Evolutionary conservation across 2,329 filamentous ascomycete genomes (phyloP), one percentile per base, ranked within the genome.

Genomic region (Colletotrichum sp.): DNA sequence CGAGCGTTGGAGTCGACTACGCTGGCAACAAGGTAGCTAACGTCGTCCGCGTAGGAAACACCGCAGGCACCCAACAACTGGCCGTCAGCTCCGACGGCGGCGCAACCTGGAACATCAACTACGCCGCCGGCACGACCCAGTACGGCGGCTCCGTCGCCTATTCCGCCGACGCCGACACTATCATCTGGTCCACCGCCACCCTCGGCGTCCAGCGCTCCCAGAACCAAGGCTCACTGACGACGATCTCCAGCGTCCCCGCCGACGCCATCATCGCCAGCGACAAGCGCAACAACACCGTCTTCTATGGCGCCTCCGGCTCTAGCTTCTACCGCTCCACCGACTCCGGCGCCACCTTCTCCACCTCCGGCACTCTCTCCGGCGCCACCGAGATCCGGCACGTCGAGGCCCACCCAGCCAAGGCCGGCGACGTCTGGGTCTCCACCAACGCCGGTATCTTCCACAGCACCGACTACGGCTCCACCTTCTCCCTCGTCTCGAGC

Each of bases 381-480:
- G 85, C 83, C 3, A 83, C 81, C 4, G 78, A 82, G n/a, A 83
- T 93, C 70, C 90, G 90, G 54, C 86, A 88, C 34, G 85, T 93
- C 16, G 89, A 88, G 18, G 86, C 85, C 1, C 86, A 92, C 74
- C 91, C 91, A 0, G 85, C 86, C 13, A 84, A 86, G 13, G 89
- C 90, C 0, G 92, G 93, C n/a, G 89, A 91, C 62, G 86, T 94
- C 58, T 90, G 87, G 81, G 89, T 88, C 2, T 90, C 89, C 2
- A 91, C 89, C 0, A 83, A 90, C 69, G 82, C 77, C 0, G 90
- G 90, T 12, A 81, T 92, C 64, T 91, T 88, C 82, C 86, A 86
- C 76, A 90, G 87, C 12, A 87, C 85, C 16, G 80, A 91, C 79
- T 90, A 83, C 47, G 90, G 89, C 8, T 78, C 80, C 6, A 84